Conservation (phyloP, 1,139 yeast genomes). For the Nakaseomyces glabratus region DNA sequence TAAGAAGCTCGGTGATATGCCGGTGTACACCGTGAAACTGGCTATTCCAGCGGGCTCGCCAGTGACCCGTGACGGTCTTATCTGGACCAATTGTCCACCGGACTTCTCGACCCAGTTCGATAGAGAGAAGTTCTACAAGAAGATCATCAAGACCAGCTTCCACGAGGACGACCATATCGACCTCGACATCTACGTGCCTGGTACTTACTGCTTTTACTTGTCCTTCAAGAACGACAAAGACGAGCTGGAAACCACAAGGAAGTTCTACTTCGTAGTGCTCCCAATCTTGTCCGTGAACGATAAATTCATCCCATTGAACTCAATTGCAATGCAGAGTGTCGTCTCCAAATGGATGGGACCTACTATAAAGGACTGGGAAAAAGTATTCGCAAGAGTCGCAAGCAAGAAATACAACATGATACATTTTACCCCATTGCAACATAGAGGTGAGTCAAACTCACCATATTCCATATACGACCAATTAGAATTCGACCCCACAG, state of each 20-base stretch:
- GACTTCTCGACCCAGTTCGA: slow-evolving; percentile 38
- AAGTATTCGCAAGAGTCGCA: slow-evolving; percentile 50
- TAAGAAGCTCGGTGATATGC: slow-evolving; percentile 35
- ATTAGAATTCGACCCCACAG: slow-evolving; percentile 56
- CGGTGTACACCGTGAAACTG: slow-evolving; percentile 49
- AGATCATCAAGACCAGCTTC: slow-evolving; percentile 42
- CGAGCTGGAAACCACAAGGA: slow-evolving; percentile 40
- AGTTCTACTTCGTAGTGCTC: slow-evolving; percentile 70
- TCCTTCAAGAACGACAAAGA: slow-evolving; percentile 37
- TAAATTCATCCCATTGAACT: slow-evolving; percentile 57
- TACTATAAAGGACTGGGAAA: slow-evolving; percentile 50
- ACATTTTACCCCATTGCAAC: slow-evolving; percentile 89
- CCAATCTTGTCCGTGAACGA: slow-evolving; percentile 58
- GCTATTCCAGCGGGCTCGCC: slow-evolving; percentile 67
- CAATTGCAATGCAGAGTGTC: slow-evolving; percentile 77
- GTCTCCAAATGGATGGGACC: slow-evolving; percentile 88
- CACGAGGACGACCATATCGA: slow-evolving; percentile 53
- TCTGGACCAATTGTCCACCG: slow-evolving; percentile 71
- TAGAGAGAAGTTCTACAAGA: slow-evolving; percentile 46
- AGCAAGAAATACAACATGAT: slow-evolving; percentile 86
- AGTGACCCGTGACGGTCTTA: slow-evolving; percentile 57
- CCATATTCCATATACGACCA: slow-evolving; percentile 92
- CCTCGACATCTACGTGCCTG: slow-evolving; percentile 61
- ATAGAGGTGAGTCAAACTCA: slow-evolving; percentile 80
- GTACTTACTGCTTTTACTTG: slow-evolving; percentile 64